Evolutionary conservation across 202 grass and related monocot genomes (phyloP).

Genomic region (Setaria viridis): DNA sequence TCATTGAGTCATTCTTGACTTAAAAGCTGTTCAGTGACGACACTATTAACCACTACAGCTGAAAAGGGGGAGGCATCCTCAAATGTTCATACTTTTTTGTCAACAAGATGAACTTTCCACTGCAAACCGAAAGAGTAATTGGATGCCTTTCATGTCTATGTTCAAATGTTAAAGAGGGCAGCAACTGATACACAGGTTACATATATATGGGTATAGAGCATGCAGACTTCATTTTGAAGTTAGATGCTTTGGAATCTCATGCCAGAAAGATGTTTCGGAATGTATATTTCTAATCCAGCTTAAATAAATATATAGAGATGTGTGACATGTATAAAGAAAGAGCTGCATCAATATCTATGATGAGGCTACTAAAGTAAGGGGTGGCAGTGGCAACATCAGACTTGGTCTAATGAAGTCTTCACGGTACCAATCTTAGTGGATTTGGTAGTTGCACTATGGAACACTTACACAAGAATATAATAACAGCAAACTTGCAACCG

Average conservation of each 20-base stretch:
- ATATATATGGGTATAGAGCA: background rate
- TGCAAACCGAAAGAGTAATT: slow-evolving; percentile 29
- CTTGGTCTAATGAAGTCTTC: slow-evolving; percentile 35
- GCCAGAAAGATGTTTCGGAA: slow-evolving; percentile 9
- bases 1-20: slow-evolving; percentile 14
- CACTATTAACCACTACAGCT: slow-evolving; percentile 10
- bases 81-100: slow-evolving; percentile 35
- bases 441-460: slow-evolving; percentile 42
- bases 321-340: slow-evolving; percentile 14
- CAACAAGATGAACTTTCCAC: slow-evolving; percentile 21
- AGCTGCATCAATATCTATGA: slow-evolving; percentile 24
- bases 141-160: slow-evolving; percentile 38
- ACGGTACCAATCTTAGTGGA: slow-evolving; percentile 40
- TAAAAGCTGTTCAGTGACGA: background rate
- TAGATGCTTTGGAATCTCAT: slow-evolving; percentile 32
- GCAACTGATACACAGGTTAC: slow-evolving; percentile 3
- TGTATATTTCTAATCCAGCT: background rate
- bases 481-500: slow-evolving; percentile 21
- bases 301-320: slow-evolving; percentile 19
- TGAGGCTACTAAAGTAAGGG: slow-evolving; percentile 27
- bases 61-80: slow-evolving; percentile 16
- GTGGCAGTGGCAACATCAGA: slow-evolving; percentile 43
- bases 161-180: slow-evolving; percentile 34
- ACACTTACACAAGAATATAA: slow-evolving; percentile 28
- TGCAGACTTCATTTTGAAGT: slow-evolving; percentile 3